phyloP scores from a whole-genome alignment of 139 green algal species.

The Marvania coccoides region DNA sequence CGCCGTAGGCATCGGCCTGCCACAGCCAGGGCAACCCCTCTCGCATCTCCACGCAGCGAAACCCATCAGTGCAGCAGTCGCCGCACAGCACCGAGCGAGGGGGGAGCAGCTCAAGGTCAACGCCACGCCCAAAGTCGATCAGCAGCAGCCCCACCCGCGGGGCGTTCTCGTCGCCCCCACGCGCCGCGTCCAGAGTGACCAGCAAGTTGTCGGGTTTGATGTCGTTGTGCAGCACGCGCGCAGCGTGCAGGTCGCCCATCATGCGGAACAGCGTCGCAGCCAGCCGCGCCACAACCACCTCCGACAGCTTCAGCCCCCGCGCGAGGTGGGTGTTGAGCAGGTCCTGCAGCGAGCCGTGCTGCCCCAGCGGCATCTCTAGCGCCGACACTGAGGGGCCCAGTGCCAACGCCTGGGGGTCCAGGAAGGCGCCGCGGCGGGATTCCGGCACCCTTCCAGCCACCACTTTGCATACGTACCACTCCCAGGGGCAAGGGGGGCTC shows the following conservation, averaged over 20 bases:
- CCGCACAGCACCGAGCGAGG: slow-evolving; percentile 13
- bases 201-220: slow-evolving; percentile 48
- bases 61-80: slow-evolving; percentile 29
- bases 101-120: slow-evolving; percentile 43
- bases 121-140: slow-evolving; percentile 43
- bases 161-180: not conserved
- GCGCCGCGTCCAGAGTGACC: slow-evolving; percentile 8
- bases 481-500: slow-evolving; percentile 31
- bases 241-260: not conserved
- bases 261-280: not conserved
- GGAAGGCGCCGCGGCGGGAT: not conserved
- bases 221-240: slow-evolving; percentile 30
- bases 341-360: slow-evolving; percentile 34
- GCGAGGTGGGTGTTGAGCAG: slow-evolving; percentile 31
- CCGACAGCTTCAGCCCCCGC: not conserved
- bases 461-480: slow-evolving; percentile 40
- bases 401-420: slow-evolving; percentile 14
- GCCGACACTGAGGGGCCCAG: slow-evolving; percentile 10
- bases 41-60: slow-evolving; percentile 48
- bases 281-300: slow-evolving; percentile 2
- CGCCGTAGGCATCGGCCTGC: slow-evolving; percentile 34
- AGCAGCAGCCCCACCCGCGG: slow-evolving; percentile 13
- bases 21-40: slow-evolving; percentile 27
- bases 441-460: slow-evolving; percentile 10
- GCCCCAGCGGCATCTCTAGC: slow-evolving; percentile 26